Evolutionary conservation across 345 rosid genomes (phyloP).

Genomic region (Linum trigynum): DNA sequence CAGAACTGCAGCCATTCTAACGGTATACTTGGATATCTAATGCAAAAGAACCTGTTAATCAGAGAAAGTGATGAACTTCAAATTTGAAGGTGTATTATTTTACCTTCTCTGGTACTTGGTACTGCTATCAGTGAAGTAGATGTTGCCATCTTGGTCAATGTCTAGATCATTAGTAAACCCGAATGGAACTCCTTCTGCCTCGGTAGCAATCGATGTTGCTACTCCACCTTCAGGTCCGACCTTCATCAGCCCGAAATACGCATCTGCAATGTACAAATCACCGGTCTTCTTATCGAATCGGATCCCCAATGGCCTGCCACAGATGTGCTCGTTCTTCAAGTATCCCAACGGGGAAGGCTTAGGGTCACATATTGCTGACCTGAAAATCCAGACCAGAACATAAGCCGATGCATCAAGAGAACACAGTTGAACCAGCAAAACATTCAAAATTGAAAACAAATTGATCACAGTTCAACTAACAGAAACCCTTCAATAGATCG

Average conservation of each 20-base stretch:
- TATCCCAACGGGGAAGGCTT: too few relatives aligned
- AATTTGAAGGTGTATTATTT: neutral
- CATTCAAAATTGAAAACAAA: too few relatives aligned
- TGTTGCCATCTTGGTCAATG: constrained; percentile 15
- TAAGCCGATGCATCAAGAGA: too few relatives aligned
- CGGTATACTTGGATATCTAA: too few relatives aligned
- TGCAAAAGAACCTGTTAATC: neutral
- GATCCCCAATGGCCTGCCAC: constrained; percentile 26
- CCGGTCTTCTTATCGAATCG: constrained; percentile 21
- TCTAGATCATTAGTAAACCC: constrained; percentile 21
- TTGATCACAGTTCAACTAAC: too few relatives aligned
- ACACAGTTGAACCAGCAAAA: too few relatives aligned
- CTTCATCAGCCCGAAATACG: constrained; percentile 20
- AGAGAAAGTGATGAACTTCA: neutral
- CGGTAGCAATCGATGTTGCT: constrained; percentile 14
- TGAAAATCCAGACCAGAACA: too few relatives aligned
- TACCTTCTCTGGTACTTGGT: constrained; percentile 19
- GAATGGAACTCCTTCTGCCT: constrained; percentile 18
- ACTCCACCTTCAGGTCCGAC: constrained; percentile 22
- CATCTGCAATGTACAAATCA: constrained; percentile 25
- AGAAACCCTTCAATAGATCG: too few relatives aligned
- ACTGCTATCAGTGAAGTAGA: constrained; percentile 24
- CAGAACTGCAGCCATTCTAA: too few relatives aligned
- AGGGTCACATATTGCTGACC: too few relatives aligned
- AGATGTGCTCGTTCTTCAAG: constrained; percentile 15